A percentile compares a stretch with the other conserved stretches of the same genome.
Evolutionary conservation across 345 rosid species (phyloP).

Genomic region (Ceriops tagal): DNA sequence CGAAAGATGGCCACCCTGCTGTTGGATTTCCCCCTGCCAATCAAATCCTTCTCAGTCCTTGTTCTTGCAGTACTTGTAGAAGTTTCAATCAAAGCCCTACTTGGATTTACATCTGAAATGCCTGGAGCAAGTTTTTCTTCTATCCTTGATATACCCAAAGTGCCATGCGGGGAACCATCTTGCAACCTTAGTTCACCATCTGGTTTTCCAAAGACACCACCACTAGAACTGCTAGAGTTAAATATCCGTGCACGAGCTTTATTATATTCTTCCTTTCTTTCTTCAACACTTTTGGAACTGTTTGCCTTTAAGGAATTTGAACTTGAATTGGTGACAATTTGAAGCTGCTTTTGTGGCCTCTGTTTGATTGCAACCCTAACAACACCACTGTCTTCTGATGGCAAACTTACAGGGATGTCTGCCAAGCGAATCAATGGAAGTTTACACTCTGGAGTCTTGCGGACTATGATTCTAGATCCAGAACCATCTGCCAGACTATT

Average conservation of each 20-base stretch:
- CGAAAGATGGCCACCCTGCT: conserved; percentile 74
- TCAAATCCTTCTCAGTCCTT: conserved; percentile 63
- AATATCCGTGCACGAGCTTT: conserved; percentile 78
- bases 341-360: conserved; percentile 59
- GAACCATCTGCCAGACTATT: conserved; percentile 60
- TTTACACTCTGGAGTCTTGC: conserved; percentile 62
- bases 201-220: conserved; percentile 36
- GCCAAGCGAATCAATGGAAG: conserved; percentile 59
- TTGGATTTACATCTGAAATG: conserved; percentile 39
- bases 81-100: conserved; percentile 46
- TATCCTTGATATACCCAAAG: conserved; percentile 36
- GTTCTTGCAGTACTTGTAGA: conserved; percentile 52
- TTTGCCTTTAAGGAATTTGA: conserved; percentile 46
- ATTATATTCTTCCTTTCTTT: conserved; percentile 81
- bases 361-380: conserved; percentile 72
- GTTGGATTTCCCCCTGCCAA: conserved; percentile 48
- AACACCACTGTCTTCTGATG: conserved; percentile 47
- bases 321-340: conserved; percentile 24
- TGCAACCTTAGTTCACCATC: conserved; percentile 47
- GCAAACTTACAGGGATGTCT: conserved; percentile 67
- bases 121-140: conserved; percentile 46
- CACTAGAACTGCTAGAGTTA: conserved; percentile 37
- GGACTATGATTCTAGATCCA: conserved; percentile 62
- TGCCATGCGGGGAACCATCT: conserved; percentile 36
- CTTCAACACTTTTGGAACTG: conserved; percentile 67